phyloP scores from a whole-genome alignment of 192 early-diverging fungal species.

The Podila epicladia region DNA sequence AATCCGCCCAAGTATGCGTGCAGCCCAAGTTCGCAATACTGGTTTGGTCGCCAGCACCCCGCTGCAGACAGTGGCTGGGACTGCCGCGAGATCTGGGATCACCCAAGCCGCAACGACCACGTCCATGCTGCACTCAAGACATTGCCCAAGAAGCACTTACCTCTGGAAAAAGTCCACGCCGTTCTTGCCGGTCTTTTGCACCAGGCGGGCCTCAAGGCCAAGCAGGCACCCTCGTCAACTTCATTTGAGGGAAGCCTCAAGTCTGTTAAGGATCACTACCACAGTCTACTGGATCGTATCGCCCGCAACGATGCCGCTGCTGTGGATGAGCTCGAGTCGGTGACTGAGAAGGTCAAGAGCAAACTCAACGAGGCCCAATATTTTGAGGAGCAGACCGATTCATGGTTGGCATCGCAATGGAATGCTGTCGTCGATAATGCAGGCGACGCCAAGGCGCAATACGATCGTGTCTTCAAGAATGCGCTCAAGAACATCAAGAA shows the following conservation, averaged over 20 bases:
- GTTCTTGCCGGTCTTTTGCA: conserved; percentile 10
- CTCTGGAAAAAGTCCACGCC: conserved; percentile 26
- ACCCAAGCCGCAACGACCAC: conserved; percentile 11
- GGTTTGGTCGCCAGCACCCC: conserved; percentile 38
- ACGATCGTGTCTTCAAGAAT: conserved; percentile 39
- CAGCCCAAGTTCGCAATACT: conserved; percentile 39
- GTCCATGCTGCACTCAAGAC: conserved; percentile 13
- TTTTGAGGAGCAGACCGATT: conserved; percentile 37
- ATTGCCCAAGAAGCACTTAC: conserved; percentile 31
- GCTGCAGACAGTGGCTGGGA: conserved; percentile 40
- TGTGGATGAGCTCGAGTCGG: conserved; percentile 23
- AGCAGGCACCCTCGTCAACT: conserved; percentile 23
- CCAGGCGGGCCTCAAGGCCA: conserved; percentile 28
- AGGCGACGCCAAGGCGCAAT: conserved; percentile 28
- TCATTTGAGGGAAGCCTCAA: conserved; percentile 32
- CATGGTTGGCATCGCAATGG: conserved; percentile 44
- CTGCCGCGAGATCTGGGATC: conserved; percentile 50
- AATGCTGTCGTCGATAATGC: conserved; percentile 35
- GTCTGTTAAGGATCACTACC: conserved; percentile 32
- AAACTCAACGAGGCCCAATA: conserved; percentile 47
- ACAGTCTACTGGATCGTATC: conserved; percentile 19
- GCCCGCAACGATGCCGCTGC: conserved; percentile 20
- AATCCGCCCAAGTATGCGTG: conserved; percentile 47
- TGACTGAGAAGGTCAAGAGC: conserved; percentile 26
- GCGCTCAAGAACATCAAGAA: conserved; percentile 23